phyloP scores from a whole-genome alignment of 345 rosid genomes.

The Noccaea bulbosa region DNA sequence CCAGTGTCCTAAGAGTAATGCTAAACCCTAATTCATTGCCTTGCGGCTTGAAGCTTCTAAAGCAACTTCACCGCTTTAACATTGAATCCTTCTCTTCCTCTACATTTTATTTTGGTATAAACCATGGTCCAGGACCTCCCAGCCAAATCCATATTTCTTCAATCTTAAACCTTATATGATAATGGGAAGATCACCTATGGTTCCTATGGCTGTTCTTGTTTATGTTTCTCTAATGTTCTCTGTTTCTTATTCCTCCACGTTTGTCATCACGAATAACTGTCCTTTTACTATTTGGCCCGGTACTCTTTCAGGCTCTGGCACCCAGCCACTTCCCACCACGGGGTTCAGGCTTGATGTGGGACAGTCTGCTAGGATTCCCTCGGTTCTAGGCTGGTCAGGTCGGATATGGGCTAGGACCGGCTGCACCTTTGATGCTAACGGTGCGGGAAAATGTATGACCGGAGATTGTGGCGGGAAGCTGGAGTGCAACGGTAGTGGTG shows the following conservation, averaged over 20 bases:
- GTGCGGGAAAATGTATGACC: slow-evolving; percentile 68
- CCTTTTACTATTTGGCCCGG: slow-evolving; percentile 87
- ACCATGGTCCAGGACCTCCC: slow-evolving; percentile 38
- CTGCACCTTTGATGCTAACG: slow-evolving; percentile 65
- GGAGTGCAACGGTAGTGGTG: slow-evolving; percentile 75
- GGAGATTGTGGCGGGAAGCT: slow-evolving; percentile 87
- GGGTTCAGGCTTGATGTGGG: slow-evolving; percentile 74
- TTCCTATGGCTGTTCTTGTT: slow-evolving; percentile 46
- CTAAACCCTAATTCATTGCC: slow-evolving; percentile 55
- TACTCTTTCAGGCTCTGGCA: slow-evolving; percentile 81
- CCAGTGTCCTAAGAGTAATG: slow-evolving; percentile 49
- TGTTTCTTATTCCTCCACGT: slow-evolving; percentile 51
- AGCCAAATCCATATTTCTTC: slow-evolving; percentile 35
- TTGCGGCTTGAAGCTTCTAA: slow-evolving; percentile 59
- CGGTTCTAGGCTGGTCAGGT: slow-evolving; percentile 84
- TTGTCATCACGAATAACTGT: slow-evolving; percentile 71
- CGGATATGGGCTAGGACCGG: slow-evolving; percentile 93
- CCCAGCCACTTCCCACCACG: slow-evolving; percentile 66
- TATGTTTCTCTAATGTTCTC: slow-evolving; percentile 45
- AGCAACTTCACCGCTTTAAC: slow-evolving; percentile 52
- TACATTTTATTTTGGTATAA: slow-evolving; percentile 31
- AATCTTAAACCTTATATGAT: slow-evolving; percentile 1
- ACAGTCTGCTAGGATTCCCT: slow-evolving; percentile 55
- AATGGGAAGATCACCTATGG: slow-evolving; percentile 32
- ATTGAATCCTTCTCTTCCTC: slow-evolving; percentile 37